Evolutionary conservation across 257 asterid species (phyloP).

Genomic region (Solanum arcanum): DNA sequence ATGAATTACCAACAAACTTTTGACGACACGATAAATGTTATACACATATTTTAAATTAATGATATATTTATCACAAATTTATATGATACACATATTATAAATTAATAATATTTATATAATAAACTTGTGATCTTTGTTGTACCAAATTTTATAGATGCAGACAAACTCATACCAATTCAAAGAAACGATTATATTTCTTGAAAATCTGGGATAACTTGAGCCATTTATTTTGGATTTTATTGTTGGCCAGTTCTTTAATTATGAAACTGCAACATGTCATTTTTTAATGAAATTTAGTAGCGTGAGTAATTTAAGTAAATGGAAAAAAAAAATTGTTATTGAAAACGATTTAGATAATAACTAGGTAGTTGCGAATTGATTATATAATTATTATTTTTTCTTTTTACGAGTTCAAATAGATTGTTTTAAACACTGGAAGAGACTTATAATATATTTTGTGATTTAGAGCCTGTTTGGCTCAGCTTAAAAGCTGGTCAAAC

Average conservation of each 20-base stretch:
- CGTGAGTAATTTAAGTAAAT: background rate
- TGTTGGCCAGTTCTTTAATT: background rate
- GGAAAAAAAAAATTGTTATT: background rate
- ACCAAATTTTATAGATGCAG: background rate
- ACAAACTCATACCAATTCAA: background rate
- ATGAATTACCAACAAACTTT: background rate
- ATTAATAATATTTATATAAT: background rate
- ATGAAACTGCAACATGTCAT: background rate
- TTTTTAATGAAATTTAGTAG: background rate
- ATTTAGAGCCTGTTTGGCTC: no score
- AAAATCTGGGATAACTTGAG: background rate
- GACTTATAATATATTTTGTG: background rate
- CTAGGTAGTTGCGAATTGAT: background rate
- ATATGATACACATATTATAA: background rate
- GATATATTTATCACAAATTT: background rate
- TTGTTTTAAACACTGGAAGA: background rate
- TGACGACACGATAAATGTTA: background rate
- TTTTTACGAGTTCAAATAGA: background rate
- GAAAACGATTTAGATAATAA: background rate
- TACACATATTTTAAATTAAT: background rate
- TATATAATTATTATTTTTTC: background rate
- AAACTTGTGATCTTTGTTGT: background rate
- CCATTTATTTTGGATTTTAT: background rate
- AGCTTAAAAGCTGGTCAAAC: no score
- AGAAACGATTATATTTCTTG: background rate